Evolutionary conservation across 2,329 filamentous ascomycete genomes (phyloP).

Genomic region (Dactylellina sp.): DNA sequence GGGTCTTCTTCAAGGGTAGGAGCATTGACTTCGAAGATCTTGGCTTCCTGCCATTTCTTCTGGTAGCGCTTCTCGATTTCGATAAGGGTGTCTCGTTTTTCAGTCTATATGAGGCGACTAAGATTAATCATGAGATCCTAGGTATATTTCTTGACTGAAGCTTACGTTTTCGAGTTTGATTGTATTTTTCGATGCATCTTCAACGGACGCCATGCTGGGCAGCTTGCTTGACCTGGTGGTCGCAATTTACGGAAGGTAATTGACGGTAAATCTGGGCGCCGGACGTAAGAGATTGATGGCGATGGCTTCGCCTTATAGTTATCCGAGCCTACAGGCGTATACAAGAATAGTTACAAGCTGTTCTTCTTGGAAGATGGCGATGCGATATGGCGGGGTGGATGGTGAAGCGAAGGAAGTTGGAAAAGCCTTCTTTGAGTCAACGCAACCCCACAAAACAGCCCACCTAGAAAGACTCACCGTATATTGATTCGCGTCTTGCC

Average conservation of each 20-base stretch:
- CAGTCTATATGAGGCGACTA: conserved; percentile 70
- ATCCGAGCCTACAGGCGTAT: no score
- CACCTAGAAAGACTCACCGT: conserved; percentile 3
- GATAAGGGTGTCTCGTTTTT: conserved; percentile 86
- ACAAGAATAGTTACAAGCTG: no score
- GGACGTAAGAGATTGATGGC: not conserved
- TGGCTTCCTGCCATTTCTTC: conserved; percentile 79
- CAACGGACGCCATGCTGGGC: conserved; percentile 52
- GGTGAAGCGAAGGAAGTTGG: not conserved
- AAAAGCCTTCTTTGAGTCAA: conserved; percentile 44
- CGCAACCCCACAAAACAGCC: conserved; percentile 44
- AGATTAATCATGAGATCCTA: conserved; percentile 59
- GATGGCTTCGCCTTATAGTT: not conserved
- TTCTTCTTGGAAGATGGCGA: no score
- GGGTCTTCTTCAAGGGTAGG: conserved; percentile 82
- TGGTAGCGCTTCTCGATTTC: conserved; percentile 93
- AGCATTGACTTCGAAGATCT: conserved; percentile 86
- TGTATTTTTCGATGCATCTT: conserved; percentile 68
- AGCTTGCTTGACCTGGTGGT: not conserved
- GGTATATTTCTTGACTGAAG: conserved; percentile 4
- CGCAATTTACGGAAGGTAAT: not conserved
- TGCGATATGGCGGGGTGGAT: not conserved
- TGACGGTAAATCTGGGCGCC: not conserved
- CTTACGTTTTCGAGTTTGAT: conserved; percentile 74
- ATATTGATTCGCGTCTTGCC: not conserved